Evolutionary conservation across 768 basidiomycete genomes (phyloP).

Genomic region (Cubamyces lactineus): DNA sequence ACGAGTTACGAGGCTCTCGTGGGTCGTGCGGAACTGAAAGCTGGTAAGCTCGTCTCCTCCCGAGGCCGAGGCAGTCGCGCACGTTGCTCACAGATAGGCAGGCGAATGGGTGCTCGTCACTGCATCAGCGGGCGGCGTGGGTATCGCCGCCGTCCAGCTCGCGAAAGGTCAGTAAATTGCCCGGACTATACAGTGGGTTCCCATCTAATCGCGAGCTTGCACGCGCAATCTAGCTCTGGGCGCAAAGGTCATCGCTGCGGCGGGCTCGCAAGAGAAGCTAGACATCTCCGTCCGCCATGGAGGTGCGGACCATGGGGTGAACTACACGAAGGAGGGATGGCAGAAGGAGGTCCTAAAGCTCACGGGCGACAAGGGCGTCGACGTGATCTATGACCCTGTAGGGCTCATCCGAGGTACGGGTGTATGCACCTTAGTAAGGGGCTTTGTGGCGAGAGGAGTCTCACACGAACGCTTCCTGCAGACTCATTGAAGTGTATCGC

Average conservation of each 20-base stretch:
- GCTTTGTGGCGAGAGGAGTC: neutral
- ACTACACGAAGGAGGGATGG: constrained; percentile 83
- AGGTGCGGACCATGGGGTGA: constrained; percentile 80
- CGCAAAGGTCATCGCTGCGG: constrained; percentile 94
- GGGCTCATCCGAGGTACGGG: constrained; percentile 66
- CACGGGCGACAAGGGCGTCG: constrained; percentile 83
- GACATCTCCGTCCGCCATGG: constrained; percentile 75
- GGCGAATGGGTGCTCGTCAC: constrained; percentile 93
- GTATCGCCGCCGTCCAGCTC: constrained; percentile 88
- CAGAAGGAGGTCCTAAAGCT: constrained; percentile 87
- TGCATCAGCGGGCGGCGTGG: constrained; percentile 96
- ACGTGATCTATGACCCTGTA: constrained; percentile 87
- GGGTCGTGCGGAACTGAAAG: constrained; percentile 77
- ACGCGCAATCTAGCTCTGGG: constrained; percentile 64
- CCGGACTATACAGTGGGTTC: neutral
- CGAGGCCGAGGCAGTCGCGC: no score
- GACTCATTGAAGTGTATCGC: constrained; percentile 91
- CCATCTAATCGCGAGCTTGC: neutral
- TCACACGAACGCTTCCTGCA: constrained; percentile 35
- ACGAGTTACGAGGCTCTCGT: constrained; percentile 93
- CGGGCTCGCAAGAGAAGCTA: constrained; percentile 77
- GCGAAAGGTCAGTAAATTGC: constrained; percentile 68
- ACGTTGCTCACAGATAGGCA: constrained; percentile 30
- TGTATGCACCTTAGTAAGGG: neutral
- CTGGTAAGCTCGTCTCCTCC: constrained; percentile 50